Base-by-base conservation (phyloP, 1,284 basidiomycete genomes). In the Volvariella surrecta region DNA sequence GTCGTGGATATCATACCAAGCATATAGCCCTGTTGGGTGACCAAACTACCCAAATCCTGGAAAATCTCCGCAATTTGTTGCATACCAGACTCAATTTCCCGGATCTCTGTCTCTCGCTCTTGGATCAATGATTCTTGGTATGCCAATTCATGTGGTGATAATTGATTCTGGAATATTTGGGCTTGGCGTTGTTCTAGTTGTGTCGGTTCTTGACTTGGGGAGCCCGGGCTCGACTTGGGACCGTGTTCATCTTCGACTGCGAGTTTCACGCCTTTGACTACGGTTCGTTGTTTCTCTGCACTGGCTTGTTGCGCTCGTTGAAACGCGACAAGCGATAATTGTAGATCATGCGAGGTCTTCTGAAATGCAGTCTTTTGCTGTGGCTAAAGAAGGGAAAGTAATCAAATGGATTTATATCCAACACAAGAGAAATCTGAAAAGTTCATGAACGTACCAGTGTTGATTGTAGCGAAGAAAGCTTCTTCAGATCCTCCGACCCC, bases 21-120 rank as follows among this genome's bases (percentile, higher is more conserved):
- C 85, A 98, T 90, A 21, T 81, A 80, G 6, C 95, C 94, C 60
- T 99, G 96, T 58, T 98, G 91, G 51, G 83, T 81, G 1, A 99
- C 93, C 35, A 99, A 77, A 15, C 91, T 93, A 31, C 94, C 94
- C 30, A 99, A 67, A 64, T 99, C 95, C 34, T 91, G 79, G 74
- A 99, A 99, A 56, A 99, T 98, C 63, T 97, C 92, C 40, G 92
- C 84, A 38, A 99, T 69, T 60, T 99, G 95, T 56, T 97, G 92
- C 43, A 99, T 97, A 4, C 96, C 95, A 1, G 80, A 84, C 66
- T 99, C 96, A 48, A 99, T 99, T 58, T 98, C 94, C 37, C 88
- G 79, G 47, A 99, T 99, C 58, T 98, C 95, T 1, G 73, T 73
- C 60, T 99, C 95, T 15, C 96, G 88, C 60, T 98, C 95, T 46